phyloP scores from a whole-genome alignment of 805 yeast species.

The Suhomyces xylopsoci region DNA sequence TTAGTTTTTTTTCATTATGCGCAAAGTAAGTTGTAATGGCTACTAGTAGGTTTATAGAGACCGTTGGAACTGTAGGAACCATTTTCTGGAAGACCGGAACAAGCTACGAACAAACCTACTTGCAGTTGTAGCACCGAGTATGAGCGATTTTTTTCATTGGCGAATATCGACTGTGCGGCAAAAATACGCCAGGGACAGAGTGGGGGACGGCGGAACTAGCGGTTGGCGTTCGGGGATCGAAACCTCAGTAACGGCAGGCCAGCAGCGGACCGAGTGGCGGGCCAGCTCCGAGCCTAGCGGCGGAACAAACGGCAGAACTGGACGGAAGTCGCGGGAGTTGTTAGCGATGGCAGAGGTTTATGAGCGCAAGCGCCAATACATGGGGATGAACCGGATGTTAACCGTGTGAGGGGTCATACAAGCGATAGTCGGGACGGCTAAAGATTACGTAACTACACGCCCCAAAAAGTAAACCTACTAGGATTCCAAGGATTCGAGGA shows the following conservation, averaged over 20 bases:
- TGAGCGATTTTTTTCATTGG: conserved; percentile 6
- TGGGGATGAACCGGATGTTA: background rate
- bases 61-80: background rate
- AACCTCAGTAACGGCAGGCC: background rate
- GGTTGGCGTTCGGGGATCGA: background rate
- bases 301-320: background rate
- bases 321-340: background rate
- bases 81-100: background rate
- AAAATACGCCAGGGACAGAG: background rate
- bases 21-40: background rate
- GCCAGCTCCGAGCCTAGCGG: background rate
- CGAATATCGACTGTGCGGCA: background rate
- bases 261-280: background rate
- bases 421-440: background rate
- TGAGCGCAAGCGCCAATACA: background rate
- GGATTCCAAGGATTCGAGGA: no score
- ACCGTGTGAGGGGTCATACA: background rate
- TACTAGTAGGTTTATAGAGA: background rate
- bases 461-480: no score
- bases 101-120: background rate
- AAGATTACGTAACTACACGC: background rate
- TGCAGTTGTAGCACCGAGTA: background rate
- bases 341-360: background rate
- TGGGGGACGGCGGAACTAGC: background rate
- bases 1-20: background rate